Evolutionary conservation across 306 rosid genomes (phyloP).

Genomic region (Vigna unguiculata): DNA sequence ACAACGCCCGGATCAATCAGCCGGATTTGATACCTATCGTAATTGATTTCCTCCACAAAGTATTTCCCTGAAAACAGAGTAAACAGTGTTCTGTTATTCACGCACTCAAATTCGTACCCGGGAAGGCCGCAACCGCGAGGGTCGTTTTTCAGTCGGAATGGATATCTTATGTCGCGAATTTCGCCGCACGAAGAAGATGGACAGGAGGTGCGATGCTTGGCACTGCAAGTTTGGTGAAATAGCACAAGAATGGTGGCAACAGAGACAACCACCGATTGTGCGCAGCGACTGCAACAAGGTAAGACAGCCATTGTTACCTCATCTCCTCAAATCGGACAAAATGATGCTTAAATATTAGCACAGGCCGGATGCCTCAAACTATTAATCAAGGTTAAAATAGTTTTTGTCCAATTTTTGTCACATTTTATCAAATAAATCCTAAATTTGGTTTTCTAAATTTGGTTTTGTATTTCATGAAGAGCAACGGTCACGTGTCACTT

Average conservation of each 20-base stretch:
- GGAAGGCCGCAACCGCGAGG: neutral
- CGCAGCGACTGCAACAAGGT: neutral
- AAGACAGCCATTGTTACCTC: neutral
- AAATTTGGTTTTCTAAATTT: too few relatives aligned
- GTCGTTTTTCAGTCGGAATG: neutral
- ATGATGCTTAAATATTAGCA: too few relatives aligned
- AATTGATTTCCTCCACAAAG: conserved; percentile 6
- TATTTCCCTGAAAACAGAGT: neutral
- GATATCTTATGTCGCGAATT: neutral
- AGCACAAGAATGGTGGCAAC: neutral
- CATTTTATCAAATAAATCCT: too few relatives aligned
- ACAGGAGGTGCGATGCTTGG: neutral
- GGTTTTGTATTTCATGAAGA: too few relatives aligned
- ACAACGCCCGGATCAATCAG: neutral
- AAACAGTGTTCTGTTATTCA: conserved; percentile 18
- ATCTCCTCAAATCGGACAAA: fast-evolving
- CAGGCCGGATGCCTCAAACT: too few relatives aligned
- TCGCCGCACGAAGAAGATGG: neutral
- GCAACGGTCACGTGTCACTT: too few relatives aligned
- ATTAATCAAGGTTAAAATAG: too few relatives aligned
- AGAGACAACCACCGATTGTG: neutral
- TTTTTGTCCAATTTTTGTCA: too few relatives aligned
- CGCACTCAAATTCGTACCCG: neutral
- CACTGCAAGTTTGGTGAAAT: neutral
- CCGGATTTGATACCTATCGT: neutral